Evolutionary conservation across 1,139 yeast genomes (phyloP), one percentile per base, ranked within the genome.

Genomic region (Candida albicans): DNA sequence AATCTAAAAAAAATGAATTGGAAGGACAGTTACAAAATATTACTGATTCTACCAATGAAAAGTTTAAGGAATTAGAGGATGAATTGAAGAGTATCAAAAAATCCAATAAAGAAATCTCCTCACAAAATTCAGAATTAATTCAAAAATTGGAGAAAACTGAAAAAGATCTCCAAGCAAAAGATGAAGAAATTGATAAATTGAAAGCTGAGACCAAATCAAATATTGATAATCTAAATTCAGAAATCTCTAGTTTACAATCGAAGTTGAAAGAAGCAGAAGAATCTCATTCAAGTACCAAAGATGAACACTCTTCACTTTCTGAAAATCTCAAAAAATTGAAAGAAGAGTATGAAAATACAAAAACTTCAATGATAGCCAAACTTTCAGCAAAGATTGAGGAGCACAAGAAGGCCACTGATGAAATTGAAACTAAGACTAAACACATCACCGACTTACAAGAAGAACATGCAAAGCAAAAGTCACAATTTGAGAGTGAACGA

Each of bases 161-260:
- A 32, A 30, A 15, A 4, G 42, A 46, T 26, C 44, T 47, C 34
- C 38, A 39, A 3, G 14, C 15, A 10, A 25, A 41, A 33, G 24
- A 30, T 10, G 26, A 31, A 8, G 32, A 44, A 32, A 9, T 44
- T n/a, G 39, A 26, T 11, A 55, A 55, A 6, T 48, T 60, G 41
- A 48, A 56, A 32, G 50, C 57, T 41, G 40, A 44, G 27, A 41
- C 49, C 8, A 38, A 40, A 33, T 13, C 43, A n/a, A 39, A 26
- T 15, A 37, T 43, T 12, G 24, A 34, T n/a, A 33, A 40, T 12
- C 40, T 51, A 13, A 42, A 39, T 8, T 28, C 43, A 5, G 49
- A 59, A 41, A 41, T 63, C 39, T 54, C 55, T 15, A 47, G 51
- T 29, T 45, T 57, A 26, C 50, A 54, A 34, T 45, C 47, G 2